These are phyloP conservation scores for Fonsecaea multimorphosa DNA, from an alignment of 2,329 filamentous ascomycete species.

Conservation along the genomic window DNA sequence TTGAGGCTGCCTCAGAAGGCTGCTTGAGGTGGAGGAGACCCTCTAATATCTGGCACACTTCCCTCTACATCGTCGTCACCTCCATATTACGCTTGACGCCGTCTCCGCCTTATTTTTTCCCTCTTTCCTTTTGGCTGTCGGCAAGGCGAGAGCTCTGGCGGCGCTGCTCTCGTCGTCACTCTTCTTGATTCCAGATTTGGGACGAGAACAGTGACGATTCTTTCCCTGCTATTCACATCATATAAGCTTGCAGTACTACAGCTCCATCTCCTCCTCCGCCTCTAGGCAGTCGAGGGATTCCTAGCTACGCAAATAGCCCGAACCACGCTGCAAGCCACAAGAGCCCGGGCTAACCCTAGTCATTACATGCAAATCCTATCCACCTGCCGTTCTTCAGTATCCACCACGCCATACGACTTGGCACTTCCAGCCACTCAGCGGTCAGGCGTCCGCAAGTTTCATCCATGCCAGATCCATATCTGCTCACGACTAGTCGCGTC, in stretches of 20 bases:
- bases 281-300: background rate
- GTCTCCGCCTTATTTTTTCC: background rate
- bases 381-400: background rate
- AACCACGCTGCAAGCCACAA: constrained; percentile 18
- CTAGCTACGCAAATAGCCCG: background rate
- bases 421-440: constrained; percentile 14
- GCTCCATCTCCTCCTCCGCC: constrained; percentile 1
- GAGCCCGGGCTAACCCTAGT: constrained; percentile 13
- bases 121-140: background rate
- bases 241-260: background rate
- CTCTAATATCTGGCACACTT: background rate
- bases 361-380: constrained; percentile 9
- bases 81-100: constrained; percentile 4
- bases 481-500: background rate
- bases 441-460: background rate
- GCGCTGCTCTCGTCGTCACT: background rate
- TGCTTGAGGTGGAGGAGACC: background rate
- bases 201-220: background rate
- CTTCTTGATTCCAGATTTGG: background rate
- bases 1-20: constrained; percentile 12
- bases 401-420: constrained; percentile 22
- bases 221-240: background rate
- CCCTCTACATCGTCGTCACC: background rate
- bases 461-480: constrained; percentile 14
- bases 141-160: background rate